These are phyloP conservation scores for Croton setiger DNA, from an alignment of 441 rosid species.

Conservation along the genomic window DNA sequence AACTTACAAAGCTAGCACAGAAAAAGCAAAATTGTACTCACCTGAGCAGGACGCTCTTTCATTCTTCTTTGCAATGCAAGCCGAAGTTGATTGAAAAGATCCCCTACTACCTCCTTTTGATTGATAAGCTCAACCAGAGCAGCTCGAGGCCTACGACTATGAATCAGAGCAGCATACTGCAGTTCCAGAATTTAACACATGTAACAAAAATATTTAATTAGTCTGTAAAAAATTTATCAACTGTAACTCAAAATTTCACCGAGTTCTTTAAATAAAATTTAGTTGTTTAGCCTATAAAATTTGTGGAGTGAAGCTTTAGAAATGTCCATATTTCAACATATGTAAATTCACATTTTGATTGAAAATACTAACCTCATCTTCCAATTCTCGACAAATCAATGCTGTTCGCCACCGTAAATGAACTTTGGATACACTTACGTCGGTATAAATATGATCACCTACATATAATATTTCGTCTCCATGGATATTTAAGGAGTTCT, in stretches of 20 bases:
- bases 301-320: not conserved
- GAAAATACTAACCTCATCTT: conserved; percentile 67
- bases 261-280: not conserved
- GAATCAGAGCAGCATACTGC: conserved; percentile 83
- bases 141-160: conserved; percentile 61
- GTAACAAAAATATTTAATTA: conserved; percentile 8
- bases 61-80: conserved; percentile 82
- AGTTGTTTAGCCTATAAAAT: too few species aligned
- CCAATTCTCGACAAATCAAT: conserved; percentile 90
- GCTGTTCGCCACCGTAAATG: conserved; percentile 97
- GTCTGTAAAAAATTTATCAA: not conserved
- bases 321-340: not conserved
- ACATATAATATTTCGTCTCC: conserved; percentile 96
- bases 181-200: conserved; percentile 21
- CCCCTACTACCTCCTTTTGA: conserved; percentile 87
- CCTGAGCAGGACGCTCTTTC: conserved; percentile 87
- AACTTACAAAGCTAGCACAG: conserved; percentile 1
- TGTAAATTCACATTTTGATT: not conserved
- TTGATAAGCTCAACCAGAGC: conserved; percentile 75
- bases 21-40: conserved; percentile 32
- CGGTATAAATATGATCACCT: conserved; percentile 97
- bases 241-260: not conserved
- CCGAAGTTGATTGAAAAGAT: conserved; percentile 92
- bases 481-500: conserved; percentile 77
- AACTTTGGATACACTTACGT: conserved; percentile 91